phyloP scores from a whole-genome alignment of 768 basidiomycete species.

The Dacryopinax primogenitus region DNA sequence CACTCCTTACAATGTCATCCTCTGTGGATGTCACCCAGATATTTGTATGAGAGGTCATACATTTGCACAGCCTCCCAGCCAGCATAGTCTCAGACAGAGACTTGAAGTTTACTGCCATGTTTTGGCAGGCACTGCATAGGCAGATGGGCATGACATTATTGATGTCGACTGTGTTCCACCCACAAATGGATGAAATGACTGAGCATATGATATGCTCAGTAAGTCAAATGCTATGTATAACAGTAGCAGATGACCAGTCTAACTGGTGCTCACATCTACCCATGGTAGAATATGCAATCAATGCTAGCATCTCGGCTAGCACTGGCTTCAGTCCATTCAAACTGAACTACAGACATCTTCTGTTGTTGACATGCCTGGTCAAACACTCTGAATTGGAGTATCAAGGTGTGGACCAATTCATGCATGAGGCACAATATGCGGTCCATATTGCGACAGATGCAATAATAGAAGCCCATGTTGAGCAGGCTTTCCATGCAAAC shows the following conservation, averaged over 20 bases:
- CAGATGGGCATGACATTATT: conserved; percentile 24
- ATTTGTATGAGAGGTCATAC: conserved; percentile 28
- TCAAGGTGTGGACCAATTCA: conserved; percentile 10
- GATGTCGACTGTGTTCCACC: conserved; percentile 35
- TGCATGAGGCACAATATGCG: conserved; percentile 5
- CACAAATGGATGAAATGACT: conserved; percentile 32
- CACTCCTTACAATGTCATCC: conserved; percentile 23
- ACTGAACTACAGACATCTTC: conserved; percentile 22
- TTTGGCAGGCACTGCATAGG: conserved; percentile 31
- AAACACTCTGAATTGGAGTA: conserved; percentile 10
- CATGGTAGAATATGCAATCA: conserved; percentile 19
- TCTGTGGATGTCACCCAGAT: conserved; percentile 29
- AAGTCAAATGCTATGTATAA: neutral
- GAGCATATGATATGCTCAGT: conserved; percentile 25
- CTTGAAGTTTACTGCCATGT: conserved; percentile 32
- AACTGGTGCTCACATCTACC: conserved; percentile 18
- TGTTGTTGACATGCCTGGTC: conserved; percentile 7
- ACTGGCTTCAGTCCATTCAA: conserved; percentile 19
- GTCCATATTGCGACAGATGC: conserved; percentile 11
- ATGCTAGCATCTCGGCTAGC: conserved; percentile 15
- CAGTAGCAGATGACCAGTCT: conserved; percentile 11
- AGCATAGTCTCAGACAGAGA: conserved; percentile 34
- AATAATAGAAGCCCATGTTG: conserved; percentile 9
- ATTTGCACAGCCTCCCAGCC: conserved; percentile 31
- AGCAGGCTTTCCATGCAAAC: conserved; percentile 12